Evolutionary conservation across 2,329 filamentous ascomycete genomes (phyloP).

Genomic region (Plenodomus tracheiphilus): DNA sequence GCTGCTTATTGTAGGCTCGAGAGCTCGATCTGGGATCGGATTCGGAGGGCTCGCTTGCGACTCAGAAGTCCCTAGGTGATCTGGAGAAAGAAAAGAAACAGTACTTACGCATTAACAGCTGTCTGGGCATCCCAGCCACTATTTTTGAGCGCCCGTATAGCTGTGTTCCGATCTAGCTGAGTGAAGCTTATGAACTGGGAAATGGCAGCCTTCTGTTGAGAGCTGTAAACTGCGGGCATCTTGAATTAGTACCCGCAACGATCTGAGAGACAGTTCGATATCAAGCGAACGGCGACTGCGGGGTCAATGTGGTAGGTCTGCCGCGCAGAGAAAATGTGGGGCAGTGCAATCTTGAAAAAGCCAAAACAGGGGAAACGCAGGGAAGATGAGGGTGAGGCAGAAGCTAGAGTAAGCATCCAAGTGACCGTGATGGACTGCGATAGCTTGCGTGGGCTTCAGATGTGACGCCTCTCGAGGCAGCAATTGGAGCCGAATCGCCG

Average conservation of each 20-base stretch:
- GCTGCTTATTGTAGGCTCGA: neutral
- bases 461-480: constrained; percentile 26
- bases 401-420: neutral
- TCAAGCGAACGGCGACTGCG: constrained; percentile 6
- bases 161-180: constrained; percentile 49
- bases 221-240: constrained; percentile 53
- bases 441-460: constrained; percentile 11
- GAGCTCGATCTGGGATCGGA: neutral
- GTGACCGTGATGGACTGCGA: neutral
- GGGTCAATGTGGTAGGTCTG: constrained; percentile 1
- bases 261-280: neutral
- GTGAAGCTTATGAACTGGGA: constrained; percentile 51
- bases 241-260: constrained; percentile 26
- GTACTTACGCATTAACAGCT: constrained; percentile 54
- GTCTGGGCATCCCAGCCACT: constrained; percentile 50
- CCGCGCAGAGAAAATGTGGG: neutral
- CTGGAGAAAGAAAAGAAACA: neutral
- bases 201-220: constrained; percentile 52
- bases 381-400: neutral
- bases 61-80: neutral
- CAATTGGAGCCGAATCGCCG: constrained; percentile 18
- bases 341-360: neutral
- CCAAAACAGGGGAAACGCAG: neutral
- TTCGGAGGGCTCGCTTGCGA: neutral
- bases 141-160: constrained; percentile 50